Evolutionary conservation across 2,329 filamentous ascomycete species (phyloP).

Genomic region (Talaromyces sp.): DNA sequence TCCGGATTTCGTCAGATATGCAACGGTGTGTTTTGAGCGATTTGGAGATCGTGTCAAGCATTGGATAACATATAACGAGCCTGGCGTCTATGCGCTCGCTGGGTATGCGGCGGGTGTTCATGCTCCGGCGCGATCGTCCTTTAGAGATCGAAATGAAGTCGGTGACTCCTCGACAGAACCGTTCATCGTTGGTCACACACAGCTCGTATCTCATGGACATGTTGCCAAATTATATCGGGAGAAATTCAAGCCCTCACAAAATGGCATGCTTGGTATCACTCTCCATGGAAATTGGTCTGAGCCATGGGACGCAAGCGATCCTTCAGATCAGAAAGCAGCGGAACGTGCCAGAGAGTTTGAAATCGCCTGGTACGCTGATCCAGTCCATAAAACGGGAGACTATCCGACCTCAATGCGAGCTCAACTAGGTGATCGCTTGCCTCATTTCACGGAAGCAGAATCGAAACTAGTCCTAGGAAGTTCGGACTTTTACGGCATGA

Average conservation of each 20-base stretch:
- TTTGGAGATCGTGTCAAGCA: conserved; percentile 69
- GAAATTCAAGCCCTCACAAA: conserved; percentile 66
- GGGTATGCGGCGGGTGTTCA: conserved; percentile 72
- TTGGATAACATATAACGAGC: conserved; percentile 86
- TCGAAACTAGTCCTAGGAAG: conserved; percentile 65
- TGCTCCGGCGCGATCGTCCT: conserved; percentile 70
- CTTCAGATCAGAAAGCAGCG: conserved; percentile 65
- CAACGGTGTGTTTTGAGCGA: conserved; percentile 68
- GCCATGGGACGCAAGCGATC: conserved; percentile 71
- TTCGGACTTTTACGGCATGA: conserved; percentile 87
- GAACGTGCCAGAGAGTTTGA: conserved; percentile 76
- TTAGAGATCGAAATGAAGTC: conserved; percentile 63
- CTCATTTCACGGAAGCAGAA: conserved; percentile 68
- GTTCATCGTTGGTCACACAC: conserved; percentile 72
- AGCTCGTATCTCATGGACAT: conserved; percentile 69
- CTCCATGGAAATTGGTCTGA: conserved; percentile 72
- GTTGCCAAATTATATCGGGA: conserved; percentile 73
- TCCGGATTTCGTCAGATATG: conserved; percentile 71
- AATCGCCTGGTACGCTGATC: conserved; percentile 79
- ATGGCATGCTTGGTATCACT: conserved; percentile 74
- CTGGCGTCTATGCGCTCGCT: conserved; percentile 72
- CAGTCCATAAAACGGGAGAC: conserved; percentile 68
- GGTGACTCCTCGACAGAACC: conserved; percentile 72
- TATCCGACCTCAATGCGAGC: conserved; percentile 75
- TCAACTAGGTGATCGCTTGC: conserved; percentile 73